These are phyloP conservation scores for Gossypium schwendimanii DNA, from an alignment of 441 rosid genomes.

Conservation along the genomic window DNA sequence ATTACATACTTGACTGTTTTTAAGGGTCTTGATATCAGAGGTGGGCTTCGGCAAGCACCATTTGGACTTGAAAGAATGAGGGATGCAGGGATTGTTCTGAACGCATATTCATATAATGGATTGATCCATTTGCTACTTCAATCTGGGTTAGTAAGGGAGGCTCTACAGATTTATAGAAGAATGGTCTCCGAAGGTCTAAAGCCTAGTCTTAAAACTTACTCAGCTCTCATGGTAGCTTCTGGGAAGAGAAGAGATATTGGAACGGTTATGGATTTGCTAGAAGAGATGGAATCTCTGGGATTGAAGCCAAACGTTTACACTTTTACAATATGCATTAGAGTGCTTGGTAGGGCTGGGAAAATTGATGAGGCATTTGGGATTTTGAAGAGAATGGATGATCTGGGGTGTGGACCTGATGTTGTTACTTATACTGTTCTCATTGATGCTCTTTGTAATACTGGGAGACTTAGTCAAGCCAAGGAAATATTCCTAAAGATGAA, in stretches of 20 bases:
- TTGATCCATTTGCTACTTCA: slow-evolving; percentile 67
- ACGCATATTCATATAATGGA: slow-evolving; percentile 74
- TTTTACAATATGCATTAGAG: slow-evolving; percentile 79
- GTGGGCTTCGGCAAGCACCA: slow-evolving; percentile 60
- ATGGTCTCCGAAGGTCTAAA: slow-evolving; percentile 73
- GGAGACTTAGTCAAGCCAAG: slow-evolving; percentile 57
- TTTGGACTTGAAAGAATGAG: slow-evolving; percentile 56
- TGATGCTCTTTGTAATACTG: slow-evolving; percentile 73
- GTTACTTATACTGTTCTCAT: slow-evolving; percentile 82
- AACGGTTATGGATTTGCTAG: slow-evolving; percentile 59
- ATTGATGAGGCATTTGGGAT: slow-evolving; percentile 59
- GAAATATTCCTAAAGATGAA: slow-evolving; percentile 67
- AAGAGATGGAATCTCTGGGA: slow-evolving; percentile 79
- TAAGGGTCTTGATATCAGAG: slow-evolving; percentile 49
- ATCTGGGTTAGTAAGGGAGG: slow-evolving; percentile 53
- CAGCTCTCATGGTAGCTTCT: slow-evolving; percentile 81
- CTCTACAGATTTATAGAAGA: slow-evolving; percentile 54
- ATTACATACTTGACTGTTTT: slow-evolving; percentile 56
- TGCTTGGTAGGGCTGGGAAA: slow-evolving; percentile 76
- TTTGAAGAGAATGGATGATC: slow-evolving; percentile 74
- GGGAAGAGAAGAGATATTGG: slow-evolving; percentile 79
- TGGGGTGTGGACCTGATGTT: slow-evolving; percentile 86
- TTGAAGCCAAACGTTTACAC: slow-evolving; percentile 82
- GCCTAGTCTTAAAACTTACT: slow-evolving; percentile 92
- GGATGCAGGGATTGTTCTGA: slow-evolving; percentile 57